A percentile compares a stretch with the other conserved stretches of the same genome.
phyloP scores from a whole-genome alignment of 495 filamentous ascomycete species.

The Penicillium waksmanii region DNA sequence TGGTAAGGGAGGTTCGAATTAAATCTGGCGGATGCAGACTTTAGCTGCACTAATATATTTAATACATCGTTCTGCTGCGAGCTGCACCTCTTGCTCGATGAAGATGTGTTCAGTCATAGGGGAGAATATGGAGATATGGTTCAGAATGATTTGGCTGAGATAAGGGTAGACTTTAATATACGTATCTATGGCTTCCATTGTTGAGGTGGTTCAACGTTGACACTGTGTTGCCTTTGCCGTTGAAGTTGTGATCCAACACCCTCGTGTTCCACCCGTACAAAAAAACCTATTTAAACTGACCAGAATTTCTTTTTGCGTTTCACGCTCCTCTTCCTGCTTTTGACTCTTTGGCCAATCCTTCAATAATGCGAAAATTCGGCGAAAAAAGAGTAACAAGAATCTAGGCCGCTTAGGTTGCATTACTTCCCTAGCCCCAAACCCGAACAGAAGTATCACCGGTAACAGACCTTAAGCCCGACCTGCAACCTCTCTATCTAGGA shows the following conservation, averaged over 20 bases:
- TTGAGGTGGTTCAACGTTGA: background rate
- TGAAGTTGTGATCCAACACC: background rate
- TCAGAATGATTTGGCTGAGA: background rate
- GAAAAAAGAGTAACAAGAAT: conserved; percentile 7
- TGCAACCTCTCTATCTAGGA: background rate
- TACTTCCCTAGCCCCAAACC: background rate
- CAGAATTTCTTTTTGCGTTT: background rate
- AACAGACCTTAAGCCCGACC: background rate
- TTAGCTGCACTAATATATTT: background rate
- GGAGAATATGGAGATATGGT: background rate
- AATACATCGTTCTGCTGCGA: conserved; percentile 3
- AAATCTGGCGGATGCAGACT: too few relatives aligned
- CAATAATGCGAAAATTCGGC: background rate
- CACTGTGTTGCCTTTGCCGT: background rate
- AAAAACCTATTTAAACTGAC: conserved; percentile 1
- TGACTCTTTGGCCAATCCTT: background rate
- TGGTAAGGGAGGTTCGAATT: too few relatives aligned
- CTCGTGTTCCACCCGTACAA: background rate
- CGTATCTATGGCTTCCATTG: background rate
- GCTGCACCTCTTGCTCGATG: conserved; percentile 9
- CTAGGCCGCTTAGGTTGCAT: background rate
- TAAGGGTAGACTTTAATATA: too few relatives aligned
- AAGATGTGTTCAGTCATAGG: conserved; percentile 5
- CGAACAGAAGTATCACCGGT: background rate
- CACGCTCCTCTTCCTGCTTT: background rate